phyloP scores from a whole-genome alignment of 306 rosid species.

The Quercus gilva region DNA sequence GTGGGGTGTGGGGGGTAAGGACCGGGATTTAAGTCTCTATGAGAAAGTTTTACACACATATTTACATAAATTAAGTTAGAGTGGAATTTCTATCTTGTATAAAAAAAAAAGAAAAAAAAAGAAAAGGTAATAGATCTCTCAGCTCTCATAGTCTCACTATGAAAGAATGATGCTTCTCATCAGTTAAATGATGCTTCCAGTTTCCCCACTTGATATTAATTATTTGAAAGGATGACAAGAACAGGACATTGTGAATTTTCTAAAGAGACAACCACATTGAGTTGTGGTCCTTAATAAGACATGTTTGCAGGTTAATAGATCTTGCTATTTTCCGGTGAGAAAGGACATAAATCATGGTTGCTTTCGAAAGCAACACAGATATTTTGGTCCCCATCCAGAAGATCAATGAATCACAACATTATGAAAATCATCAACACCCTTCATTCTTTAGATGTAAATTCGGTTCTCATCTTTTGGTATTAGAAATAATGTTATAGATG shows the following conservation, averaged over 20 bases:
- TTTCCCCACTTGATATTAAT: neutral
- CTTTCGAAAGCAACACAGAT: constrained; percentile 33
- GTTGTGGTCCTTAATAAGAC: constrained; percentile 16
- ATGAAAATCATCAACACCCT: constrained; percentile 11
- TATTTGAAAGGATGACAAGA: neutral
- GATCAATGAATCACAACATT: constrained; percentile 12
- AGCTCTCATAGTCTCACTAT: too few relatives aligned
- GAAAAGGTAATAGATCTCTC: too few relatives aligned
- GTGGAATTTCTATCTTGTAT: too few relatives aligned
- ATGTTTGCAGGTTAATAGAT: neutral
- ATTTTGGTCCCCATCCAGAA: constrained; percentile 19
- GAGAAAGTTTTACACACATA: too few relatives aligned
- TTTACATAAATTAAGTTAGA: too few relatives aligned
- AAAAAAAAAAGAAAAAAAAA: too few relatives aligned
- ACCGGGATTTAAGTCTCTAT: too few relatives aligned
- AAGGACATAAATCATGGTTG: neutral
- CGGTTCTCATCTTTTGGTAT: neutral
- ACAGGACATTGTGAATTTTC: neutral
- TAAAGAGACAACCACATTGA: constrained; percentile 14
- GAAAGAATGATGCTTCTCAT: neutral
- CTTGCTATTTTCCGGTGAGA: neutral
- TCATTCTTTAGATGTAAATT: neutral
- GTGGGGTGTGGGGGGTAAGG: too few relatives aligned
- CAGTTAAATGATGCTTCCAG: neutral
- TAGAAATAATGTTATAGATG: neutral